Evolutionary conservation across 768 basidiomycete genomes (phyloP).

Genomic region (Macrocybe gigantea): DNA sequence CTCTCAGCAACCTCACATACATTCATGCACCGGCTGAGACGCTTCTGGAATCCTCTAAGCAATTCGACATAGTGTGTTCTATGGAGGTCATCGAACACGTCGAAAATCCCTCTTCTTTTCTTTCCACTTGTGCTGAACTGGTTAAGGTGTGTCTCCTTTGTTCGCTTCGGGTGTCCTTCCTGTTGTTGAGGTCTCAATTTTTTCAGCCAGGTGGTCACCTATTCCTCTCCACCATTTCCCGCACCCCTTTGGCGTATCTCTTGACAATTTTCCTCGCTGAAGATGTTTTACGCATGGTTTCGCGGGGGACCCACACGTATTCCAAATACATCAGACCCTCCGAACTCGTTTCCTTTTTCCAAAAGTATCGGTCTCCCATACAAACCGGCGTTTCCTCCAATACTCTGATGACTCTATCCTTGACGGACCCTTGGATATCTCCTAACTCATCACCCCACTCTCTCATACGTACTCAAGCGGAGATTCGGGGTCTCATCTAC

Average conservation of each 20-base stretch:
- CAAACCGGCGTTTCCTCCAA: slow-evolving; percentile 5
- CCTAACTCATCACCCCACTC: slow-evolving; percentile 35
- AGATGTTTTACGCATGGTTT: slow-evolving; percentile 71
- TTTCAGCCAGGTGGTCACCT: slow-evolving; percentile 90
- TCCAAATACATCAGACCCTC: slow-evolving; percentile 84
- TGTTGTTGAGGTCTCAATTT: not conserved
- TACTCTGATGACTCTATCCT: slow-evolving; percentile 6
- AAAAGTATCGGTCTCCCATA: slow-evolving; percentile 35
- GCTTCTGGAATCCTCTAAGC: slow-evolving; percentile 54
- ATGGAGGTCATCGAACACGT: slow-evolving; percentile 99
- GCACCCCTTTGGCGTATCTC: slow-evolving; percentile 48
- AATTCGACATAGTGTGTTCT: slow-evolving; percentile 90
- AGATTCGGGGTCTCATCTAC: slow-evolving; percentile 76
- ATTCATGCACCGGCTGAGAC: slow-evolving; percentile 70
- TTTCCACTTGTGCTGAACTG: slow-evolving; percentile 74
- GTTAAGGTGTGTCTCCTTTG: slow-evolving; percentile 60
- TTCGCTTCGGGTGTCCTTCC: not conserved
- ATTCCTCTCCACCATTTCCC: slow-evolving; percentile 91
- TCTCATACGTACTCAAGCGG: slow-evolving; percentile 63
- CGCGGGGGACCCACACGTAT: slow-evolving; percentile 87
- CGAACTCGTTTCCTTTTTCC: slow-evolving; percentile 83
- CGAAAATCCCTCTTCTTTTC: slow-evolving; percentile 82
- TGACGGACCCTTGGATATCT: slow-evolving; percentile 53
- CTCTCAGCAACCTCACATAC: slow-evolving; percentile 49
- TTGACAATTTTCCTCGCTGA: slow-evolving; percentile 69